Percentiles rank a stretch among this genome's conserved stretches.
These are phyloP conservation scores for Calonectria pauciramosa DNA, from an alignment of 2,329 filamentous ascomycete species.

Conservation along the genomic window DNA sequence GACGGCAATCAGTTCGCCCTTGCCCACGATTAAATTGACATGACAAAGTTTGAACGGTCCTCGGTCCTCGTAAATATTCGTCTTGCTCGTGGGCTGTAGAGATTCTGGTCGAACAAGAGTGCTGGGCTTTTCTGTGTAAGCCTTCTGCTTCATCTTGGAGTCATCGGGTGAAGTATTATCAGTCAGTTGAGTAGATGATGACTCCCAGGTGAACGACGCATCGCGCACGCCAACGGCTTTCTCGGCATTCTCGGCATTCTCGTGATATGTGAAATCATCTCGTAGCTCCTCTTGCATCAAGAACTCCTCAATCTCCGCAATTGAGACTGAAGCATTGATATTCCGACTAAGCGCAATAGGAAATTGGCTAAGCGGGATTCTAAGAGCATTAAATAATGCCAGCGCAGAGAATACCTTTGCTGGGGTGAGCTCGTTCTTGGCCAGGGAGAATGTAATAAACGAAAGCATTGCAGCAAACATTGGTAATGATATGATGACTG, in stretches of 20 bases:
- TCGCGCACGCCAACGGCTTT: constrained; percentile 79
- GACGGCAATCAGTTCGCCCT: constrained; percentile 83
- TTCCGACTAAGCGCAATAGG: constrained; percentile 90
- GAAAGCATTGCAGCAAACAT: constrained; percentile 96
- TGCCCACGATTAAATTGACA: constrained; percentile 75
- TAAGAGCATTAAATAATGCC: constrained; percentile 91
- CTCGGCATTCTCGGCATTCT: too few relatives aligned
- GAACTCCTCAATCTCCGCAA: constrained; percentile 89
- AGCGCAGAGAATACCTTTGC: constrained; percentile 92
- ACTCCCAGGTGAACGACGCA: constrained; percentile 91
- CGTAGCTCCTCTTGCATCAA: constrained; percentile 86
- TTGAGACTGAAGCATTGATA: constrained; percentile 87
- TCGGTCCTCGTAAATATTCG: constrained; percentile 69
- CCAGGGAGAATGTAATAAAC: constrained; percentile 84
- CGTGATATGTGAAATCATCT: constrained; percentile 73
- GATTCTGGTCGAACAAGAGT: not conserved
- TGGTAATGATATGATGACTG: constrained; percentile 86
- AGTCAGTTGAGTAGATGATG: constrained; percentile 67
- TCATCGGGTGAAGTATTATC: constrained; percentile 40
- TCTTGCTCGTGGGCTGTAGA: constrained; percentile 48
- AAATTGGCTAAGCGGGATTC: constrained; percentile 89
- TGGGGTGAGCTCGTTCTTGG: constrained; percentile 77
- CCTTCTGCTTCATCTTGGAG: too few relatives aligned
- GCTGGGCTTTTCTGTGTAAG: not conserved
- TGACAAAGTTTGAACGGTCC: constrained; percentile 81